Base-by-base conservation (phyloP, 1,284 basidiomycete species). In the Bondarzewia mesenterica region DNA sequence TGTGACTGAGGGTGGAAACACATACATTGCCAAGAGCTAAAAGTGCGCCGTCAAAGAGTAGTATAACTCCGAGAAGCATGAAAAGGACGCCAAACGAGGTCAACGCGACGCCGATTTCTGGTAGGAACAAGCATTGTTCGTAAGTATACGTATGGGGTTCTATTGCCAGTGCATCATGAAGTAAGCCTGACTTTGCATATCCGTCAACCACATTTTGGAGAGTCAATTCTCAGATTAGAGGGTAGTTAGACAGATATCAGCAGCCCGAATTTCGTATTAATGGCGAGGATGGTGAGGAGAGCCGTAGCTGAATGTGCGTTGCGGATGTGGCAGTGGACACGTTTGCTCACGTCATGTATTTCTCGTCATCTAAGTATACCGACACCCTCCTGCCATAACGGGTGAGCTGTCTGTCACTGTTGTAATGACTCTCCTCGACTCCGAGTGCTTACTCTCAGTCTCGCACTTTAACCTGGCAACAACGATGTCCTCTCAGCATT, bases 41-140 rank as follows among this genome's bases (percentile, higher is more conserved):
- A 8, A 99, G 75, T n/a, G 94, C 89, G 43, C 91, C 92, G 69
- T 99, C 96, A 57, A 99, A 99, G 74, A 99, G 89, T 53, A 99
- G 80, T 70, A 99, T 77, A 46, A 98, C 82, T 41, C 96, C 96
- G 40, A 99, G 76, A 60, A 98, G 75, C 84, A 98, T 93, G 77
- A 99, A 99, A 55, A 97, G 75, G 38, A 80, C 83, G 52, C 96
- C 96, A 59, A 97, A 96, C n/a, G 95, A 93, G 45, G 95, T 97
- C 57, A 99, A 80, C 46, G 92, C 95, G 46, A 98, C 94, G 55
- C 92, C 93, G 58, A 95, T 94, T 73, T 95, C 93, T 96, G 60
- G n/a, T n/a, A 32, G 38, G 43, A 27, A 47, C 14, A 26, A 36
- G n/a, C n/a, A n/a, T n/a, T n/a, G 29, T 32, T 3, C n/a, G 29